Evolutionary conservation across 148 eudicot genomes (phyloP), one percentile per base, ranked within the genome.

Genomic region (Amaranthus hypochondriacus): DNA sequence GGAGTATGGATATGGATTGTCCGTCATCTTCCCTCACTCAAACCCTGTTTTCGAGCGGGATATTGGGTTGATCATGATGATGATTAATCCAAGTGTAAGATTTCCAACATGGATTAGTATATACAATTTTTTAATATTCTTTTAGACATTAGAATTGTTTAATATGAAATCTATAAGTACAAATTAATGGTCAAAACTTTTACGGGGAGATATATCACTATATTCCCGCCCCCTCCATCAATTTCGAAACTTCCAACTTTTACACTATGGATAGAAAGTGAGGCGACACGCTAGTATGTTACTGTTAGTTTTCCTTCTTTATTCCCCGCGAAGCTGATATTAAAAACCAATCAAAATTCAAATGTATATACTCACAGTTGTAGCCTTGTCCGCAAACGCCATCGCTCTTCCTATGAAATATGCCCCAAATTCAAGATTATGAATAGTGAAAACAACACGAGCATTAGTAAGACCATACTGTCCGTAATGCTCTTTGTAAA

Each of bases 381-480:
- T 91, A 76, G 97, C 97, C 87, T 87, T 94, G 80, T 94, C 93
- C 50, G 97, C 69, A 63, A 76, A 84, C 6, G 71, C 63, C 91
- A 94, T 89, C 54, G 98, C 98, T 82, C 78, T 87, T 63, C 89
- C 93, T 60, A 94, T 88, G 48, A 84, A 54, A 4, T 69, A 50
- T 8, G 90, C 93, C 63, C 98, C 98, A 82, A 91, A 91, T 82
- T 94, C 98, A 77, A 94, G 98, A 82, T 94, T 94, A 78, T 94
- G 99, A 73, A 96, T 90, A 46, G 97, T 92, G 80, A 92, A 96
- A 72, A 96, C 97, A 75, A 92, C 84, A 69, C 97, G 99, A 68
- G 97, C 85, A 81, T 92, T 96, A 67, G 87, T 92, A 57, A 92
- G 87, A 75, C 99, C 94, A 83, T 87, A 92, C 58, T 96, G 94